Evolutionary conservation across 139 green algal species (phyloP), one percentile per base, ranked within the genome.

Genomic region (Zygnema circumcarinatum): DNA sequence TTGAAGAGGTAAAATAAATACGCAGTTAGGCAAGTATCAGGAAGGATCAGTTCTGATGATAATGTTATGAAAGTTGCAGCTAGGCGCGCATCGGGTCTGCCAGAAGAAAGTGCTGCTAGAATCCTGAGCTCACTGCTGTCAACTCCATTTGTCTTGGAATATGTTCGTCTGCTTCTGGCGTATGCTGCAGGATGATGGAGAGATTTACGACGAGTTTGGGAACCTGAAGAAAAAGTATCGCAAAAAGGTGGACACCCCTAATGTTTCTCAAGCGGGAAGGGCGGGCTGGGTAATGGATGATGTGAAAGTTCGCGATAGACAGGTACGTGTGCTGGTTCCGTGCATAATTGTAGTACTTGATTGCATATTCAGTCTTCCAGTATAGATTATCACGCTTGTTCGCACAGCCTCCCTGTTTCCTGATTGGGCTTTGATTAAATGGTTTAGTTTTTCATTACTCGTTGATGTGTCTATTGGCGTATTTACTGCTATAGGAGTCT

Each of bases 161-260:
- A n/a, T n/a, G n/a, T n/a, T n/a, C n/a, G n/a, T n/a, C n/a, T n/a
- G n/a, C n/a, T n/a, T n/a, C n/a, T n/a, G n/a, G n/a, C n/a, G n/a
- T n/a, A n/a, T n/a, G 11, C 16, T 39, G 69, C 76, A 90, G 85
- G 75, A 92, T 33, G 85, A 91, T 1, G 86, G 76, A 32, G 76
- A 89, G 41, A 89, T 89, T 75, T 93, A 93, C 83, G 90, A 93
- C 75, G 90, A 93, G 40, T 93, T 93, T 74, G 90, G 90, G 36
- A 87, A 84, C 81, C 38, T 93, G 29, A 93, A 93, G 90, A 93
- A 93, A 74, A 91, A 93, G 81, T 93, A 86, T 67, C 87, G 87
- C 1, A 90, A 90, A 69, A 90, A 89, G 52, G 39, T 73, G 22
- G 39, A 67, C 20, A 67, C 38, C 29, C 11, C 84, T 36, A 39